phyloP scores from a whole-genome alignment of 495 filamentous ascomycete species.

The Platismatia glauca region DNA sequence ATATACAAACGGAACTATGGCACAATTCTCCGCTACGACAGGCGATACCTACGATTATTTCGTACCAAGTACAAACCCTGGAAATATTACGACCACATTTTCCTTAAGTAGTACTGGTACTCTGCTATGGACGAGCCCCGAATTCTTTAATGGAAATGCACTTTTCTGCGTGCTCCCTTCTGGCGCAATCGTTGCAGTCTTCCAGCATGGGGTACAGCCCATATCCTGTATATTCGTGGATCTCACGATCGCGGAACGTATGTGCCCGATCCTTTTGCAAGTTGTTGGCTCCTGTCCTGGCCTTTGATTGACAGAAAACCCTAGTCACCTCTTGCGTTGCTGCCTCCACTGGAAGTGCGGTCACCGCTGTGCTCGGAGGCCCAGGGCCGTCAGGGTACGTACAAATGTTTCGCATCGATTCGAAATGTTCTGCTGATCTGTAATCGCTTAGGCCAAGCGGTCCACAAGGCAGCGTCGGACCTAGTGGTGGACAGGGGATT shows the following conservation, averaged over 20 bases:
- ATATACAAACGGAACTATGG: slow-evolving; percentile 11
- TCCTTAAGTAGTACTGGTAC: slow-evolving; percentile 7
- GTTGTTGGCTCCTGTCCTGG: not conserved
- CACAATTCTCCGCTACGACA: slow-evolving; percentile 10
- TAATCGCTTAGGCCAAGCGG: slow-evolving; percentile 4
- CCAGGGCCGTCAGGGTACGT: not conserved
- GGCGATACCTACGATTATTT: slow-evolving; percentile 6
- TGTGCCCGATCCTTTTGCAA: not conserved
- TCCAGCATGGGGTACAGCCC: slow-evolving; percentile 13
- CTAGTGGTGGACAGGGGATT: not conserved
- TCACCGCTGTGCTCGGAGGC: not conserved
- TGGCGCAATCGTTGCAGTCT: slow-evolving; percentile 9
- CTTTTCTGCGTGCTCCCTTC: slow-evolving; percentile 15
- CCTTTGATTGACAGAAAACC: not conserved
- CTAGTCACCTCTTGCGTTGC: not conserved
- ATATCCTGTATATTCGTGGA: slow-evolving; percentile 14
- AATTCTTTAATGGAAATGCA: slow-evolving; percentile 13
- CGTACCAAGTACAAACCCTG: slow-evolving; percentile 6
- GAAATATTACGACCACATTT: slow-evolving; percentile 10
- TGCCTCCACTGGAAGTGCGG: not conserved
- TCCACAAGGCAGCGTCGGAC: slow-evolving; percentile 2
- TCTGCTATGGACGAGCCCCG: slow-evolving; percentile 10
- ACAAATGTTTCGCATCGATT: not conserved
- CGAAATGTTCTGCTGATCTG: not conserved
- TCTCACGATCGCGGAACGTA: slow-evolving; percentile 10